Evolutionary conservation across 768 basidiomycete genomes (phyloP).

Genomic region (Dioszegia crocea): DNA sequence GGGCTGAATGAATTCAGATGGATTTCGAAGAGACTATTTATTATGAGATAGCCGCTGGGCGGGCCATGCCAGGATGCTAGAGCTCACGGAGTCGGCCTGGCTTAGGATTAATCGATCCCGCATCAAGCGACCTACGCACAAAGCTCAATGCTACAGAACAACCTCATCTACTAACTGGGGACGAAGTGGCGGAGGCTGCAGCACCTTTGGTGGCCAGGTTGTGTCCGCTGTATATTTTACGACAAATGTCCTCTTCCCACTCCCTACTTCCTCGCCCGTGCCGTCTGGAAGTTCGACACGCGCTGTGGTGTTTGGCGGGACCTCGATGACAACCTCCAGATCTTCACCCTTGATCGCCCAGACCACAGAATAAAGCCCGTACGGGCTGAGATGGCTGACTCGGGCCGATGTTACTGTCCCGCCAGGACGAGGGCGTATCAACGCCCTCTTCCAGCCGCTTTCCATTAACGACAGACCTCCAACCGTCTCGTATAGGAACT

Average conservation of each 20-base stretch:
- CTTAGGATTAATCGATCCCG: too few species aligned
- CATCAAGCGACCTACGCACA: too few species aligned
- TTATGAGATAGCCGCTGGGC: too few species aligned
- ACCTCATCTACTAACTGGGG: too few species aligned
- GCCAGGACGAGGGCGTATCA: slow-evolving; percentile 35
- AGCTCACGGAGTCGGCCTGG: too few species aligned
- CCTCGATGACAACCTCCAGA: slow-evolving; percentile 17
- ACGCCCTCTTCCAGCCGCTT: slow-evolving; percentile 33
- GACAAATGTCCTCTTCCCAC: slow-evolving; percentile 17
- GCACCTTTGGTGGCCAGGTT: slow-evolving; percentile 26
- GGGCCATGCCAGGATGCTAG: too few species aligned
- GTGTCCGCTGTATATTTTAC: slow-evolving; percentile 17
- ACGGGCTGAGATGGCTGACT: slow-evolving; percentile 18
- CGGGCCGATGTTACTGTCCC: slow-evolving; percentile 34
- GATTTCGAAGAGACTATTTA: too few species aligned
- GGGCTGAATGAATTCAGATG: too few species aligned
- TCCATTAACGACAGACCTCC: slow-evolving; percentile 30
- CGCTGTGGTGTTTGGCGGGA: slow-evolving; percentile 35
- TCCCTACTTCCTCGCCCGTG: slow-evolving; percentile 24
- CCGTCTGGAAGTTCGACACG: slow-evolving; percentile 26
- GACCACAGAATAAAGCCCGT: slow-evolving; percentile 16
- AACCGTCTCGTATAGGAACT: slow-evolving; percentile 31
- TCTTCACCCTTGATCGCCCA: slow-evolving; percentile 24
- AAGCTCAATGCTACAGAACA: too few species aligned
- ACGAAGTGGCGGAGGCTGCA: slow-evolving; percentile 6